Evolutionary conservation across 2,329 filamentous ascomycete species (phyloP), one percentile per base, ranked within the genome.

Genomic region (Xylaria sp.): DNA sequence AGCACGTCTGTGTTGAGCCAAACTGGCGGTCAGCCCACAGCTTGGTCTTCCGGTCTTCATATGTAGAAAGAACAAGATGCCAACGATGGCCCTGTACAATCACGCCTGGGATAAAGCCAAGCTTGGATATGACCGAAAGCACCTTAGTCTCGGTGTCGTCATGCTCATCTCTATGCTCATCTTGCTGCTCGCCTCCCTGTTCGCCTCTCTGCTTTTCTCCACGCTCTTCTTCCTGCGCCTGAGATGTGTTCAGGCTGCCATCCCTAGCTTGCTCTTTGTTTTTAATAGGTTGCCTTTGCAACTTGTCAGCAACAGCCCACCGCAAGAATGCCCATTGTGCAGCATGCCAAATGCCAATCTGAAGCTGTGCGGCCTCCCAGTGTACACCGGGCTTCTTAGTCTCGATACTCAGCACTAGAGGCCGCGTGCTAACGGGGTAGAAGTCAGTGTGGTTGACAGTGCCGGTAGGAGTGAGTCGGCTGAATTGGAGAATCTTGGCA

Each of bases 291-390:
- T 46, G 17, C 40, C 38, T 27, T 37, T 7, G 40, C 3, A 58
- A 31, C 48, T 53, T 58, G 10, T 47, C 9, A 2, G 40, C n/a
- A 6, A 53, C 47, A 17, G 47, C 56, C 56, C 40, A 58, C 47
- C 56, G 56, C n/a, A 58, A 31, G 8, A 58, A 58, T 19, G 29
- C 47, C 56, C 48, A 58, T 47, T 58, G 47, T 47, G 56, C 48
- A 46, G 48, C 56, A 23, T 58, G 56, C 56, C 56, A 58, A 23
- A 53, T 40, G 17, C 56, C 56, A 31, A 53, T 58, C 48, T 58
- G 48, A 31, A 58, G 29, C 38, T 53, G 38, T 47, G 56, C 48
- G 4, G 15, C 33, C 7, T 53, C 31, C 56, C 48, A 58, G 17
- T 53, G 27, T 21, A 47, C 31, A 37, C 48, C 48, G 40, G 31